Evolutionary conservation across 108 stramenopile species (phyloP), one percentile per base, ranked within the genome.

Genomic region (Nitzschia palea): DNA sequence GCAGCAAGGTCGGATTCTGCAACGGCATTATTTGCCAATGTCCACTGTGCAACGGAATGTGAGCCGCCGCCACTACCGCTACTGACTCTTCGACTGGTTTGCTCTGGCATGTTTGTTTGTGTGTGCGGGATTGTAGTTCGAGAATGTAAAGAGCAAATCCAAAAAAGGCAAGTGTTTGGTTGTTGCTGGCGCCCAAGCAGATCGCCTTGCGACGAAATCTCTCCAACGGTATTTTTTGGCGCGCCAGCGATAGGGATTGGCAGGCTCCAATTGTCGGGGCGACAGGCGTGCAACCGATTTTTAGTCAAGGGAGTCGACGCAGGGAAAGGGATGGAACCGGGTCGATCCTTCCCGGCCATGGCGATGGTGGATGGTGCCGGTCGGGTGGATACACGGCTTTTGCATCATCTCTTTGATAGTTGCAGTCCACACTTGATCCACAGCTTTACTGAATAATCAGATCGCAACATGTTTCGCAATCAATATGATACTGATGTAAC

Each of bases 401-500:
- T n/a, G n/a, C n/a, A n/a, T n/a, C n/a, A n/a, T n/a, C n/a, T n/a
- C n/a, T n/a, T n/a, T n/a, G n/a, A n/a, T n/a, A n/a, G n/a, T n/a
- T n/a, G n/a, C n/a, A n/a, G n/a, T n/a, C n/a, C n/a, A n/a, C n/a
- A n/a, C n/a, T n/a, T n/a, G n/a, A n/a, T n/a, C n/a, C n/a, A n/a
- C n/a, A n/a, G n/a, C n/a, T n/a, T n/a, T n/a, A n/a, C n/a, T n/a
- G n/a, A n/a, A n/a, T 10, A 40, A 10, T 40, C 37, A 40, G 12
- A 6, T 20, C 8, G 5, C 30, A 87, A 6, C 30, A 99, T 99
- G 99, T 98, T 97, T 74, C 90, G 97, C 67, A 98, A 98, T 67
- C 94, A 95, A 82, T 99, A 99, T 77, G 99, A 99, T 82, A 99
- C 99, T 34, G 99, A 99, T 70, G 99, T 98, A 58, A 98, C 99